Conservation (phyloP, 2,329 filamentous ascomycete genomes). For the Venturia aucupariae region DNA sequence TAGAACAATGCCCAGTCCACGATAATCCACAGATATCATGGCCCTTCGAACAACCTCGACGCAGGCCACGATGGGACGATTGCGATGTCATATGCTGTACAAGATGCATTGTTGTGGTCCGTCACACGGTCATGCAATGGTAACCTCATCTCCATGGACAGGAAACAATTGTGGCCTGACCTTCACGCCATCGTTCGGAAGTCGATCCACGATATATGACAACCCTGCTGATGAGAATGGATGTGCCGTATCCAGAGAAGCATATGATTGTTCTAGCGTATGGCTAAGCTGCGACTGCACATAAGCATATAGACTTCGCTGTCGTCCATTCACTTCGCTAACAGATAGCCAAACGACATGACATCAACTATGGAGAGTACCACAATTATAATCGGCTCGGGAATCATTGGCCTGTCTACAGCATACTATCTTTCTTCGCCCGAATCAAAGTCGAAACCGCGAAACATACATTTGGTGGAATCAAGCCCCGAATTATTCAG, state of each 20-base stretch:
- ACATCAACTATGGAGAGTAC: background rate
- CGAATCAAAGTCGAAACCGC: slow-evolving; percentile 25
- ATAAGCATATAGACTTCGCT: background rate
- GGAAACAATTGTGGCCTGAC: background rate
- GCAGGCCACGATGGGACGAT: background rate
- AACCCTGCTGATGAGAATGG: background rate
- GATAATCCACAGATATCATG: background rate
- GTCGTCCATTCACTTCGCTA: background rate
- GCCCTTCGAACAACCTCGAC: background rate
- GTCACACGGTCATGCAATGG: background rate
- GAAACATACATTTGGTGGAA: slow-evolving; percentile 50
- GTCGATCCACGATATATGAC: background rate
- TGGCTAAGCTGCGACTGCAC: background rate
- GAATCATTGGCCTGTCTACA: slow-evolving; percentile 37
- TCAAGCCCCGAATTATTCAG: slow-evolving; percentile 53
- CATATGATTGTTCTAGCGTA: background rate
- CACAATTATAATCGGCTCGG: slow-evolving; percentile 34
- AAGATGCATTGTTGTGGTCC: background rate
- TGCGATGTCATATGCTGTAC: background rate
- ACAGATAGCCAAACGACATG: background rate
- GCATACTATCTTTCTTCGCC: slow-evolving; percentile 54
- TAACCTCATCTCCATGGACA: background rate
- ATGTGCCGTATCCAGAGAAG: too few species aligned
- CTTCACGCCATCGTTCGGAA: background rate
- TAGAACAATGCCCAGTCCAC: too few species aligned